A percentile compares a stretch with the other conserved stretches of the same genome.
These are phyloP conservation scores for Xylariaceae sp. DNA, from an alignment of 2,329 filamentous ascomycete species.

Conservation along the genomic window DNA sequence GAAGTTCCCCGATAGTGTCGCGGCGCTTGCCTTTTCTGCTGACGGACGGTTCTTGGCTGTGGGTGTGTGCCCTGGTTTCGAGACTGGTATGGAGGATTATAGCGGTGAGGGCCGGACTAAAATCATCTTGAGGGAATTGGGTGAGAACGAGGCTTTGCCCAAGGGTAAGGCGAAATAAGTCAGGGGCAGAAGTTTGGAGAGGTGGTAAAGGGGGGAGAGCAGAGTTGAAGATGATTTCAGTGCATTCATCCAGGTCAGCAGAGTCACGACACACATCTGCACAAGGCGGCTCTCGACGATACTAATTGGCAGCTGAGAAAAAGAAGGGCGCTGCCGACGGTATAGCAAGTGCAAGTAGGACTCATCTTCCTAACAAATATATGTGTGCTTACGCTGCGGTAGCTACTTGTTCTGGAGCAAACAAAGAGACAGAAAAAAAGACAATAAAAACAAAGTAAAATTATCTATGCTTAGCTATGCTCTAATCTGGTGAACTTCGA, in stretches of 20 bases:
- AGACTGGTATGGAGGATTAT: conserved; percentile 78
- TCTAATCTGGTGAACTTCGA: background rate
- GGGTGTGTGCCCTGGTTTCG: conserved; percentile 79
- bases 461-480: background rate
- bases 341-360: background rate
- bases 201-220: background rate
- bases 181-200: conserved; percentile 16
- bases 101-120: conserved; percentile 66
- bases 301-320: too few species aligned
- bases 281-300: too few species aligned
- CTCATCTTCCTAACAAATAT: background rate
- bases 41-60: conserved; percentile 76
- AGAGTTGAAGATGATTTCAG: background rate
- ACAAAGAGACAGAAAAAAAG: background rate
- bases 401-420: background rate
- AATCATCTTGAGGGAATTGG: conserved; percentile 76
- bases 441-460: background rate
- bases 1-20: conserved; percentile 72
- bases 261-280: too few species aligned
- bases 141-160: conserved; percentile 81
- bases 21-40: conserved; percentile 68
- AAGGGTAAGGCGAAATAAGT: conserved; percentile 62
- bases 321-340: background rate
- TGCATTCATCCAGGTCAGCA: too few species aligned
- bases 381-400: background rate